A percentile compares a stretch with the other conserved stretches of the same genome.
Conservation (phyloP, 2,329 filamentous ascomycete genomes). For the Colletotrichum orbiculare region DNA sequence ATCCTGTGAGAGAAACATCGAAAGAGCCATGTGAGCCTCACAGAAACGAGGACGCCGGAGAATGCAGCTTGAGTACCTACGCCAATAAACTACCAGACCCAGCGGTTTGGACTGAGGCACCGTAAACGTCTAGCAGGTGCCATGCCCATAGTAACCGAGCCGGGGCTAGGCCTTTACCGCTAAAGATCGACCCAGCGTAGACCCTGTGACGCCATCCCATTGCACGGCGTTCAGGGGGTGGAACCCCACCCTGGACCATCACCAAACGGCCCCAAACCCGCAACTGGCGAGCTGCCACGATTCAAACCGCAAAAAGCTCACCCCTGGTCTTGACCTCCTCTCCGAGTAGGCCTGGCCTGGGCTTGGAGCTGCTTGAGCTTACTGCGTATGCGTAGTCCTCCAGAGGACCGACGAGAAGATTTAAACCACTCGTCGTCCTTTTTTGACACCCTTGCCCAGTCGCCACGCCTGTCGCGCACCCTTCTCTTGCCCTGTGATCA, state of each 20-base stretch:
- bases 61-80: neutral
- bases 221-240: conserved; percentile 6
- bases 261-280: neutral
- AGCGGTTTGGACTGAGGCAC: conserved; percentile 5
- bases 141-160: too few species aligned
- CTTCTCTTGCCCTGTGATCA: conserved; percentile 3
- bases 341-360: too few species aligned
- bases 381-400: neutral
- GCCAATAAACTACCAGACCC: neutral
- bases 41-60: too few species aligned
- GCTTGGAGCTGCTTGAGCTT: neutral
- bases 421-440: conserved; percentile 13
- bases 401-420: neutral
- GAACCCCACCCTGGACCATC: neutral
- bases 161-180: conserved; percentile 17
- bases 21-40: too few species aligned
- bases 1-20: too few species aligned
- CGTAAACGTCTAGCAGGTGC: too few species aligned
- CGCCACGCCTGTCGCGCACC: conserved; percentile 12
- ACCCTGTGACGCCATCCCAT: conserved; percentile 20
- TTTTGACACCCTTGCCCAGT: conserved; percentile 14
- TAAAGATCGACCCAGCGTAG: conserved; percentile 16
- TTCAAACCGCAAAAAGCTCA: neutral
- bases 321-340: too few species aligned
- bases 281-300: conserved; percentile 18